A percentile compares a stretch with the other conserved stretches of the same genome.
These are phyloP conservation scores for Saturnispora bothae DNA, from an alignment of 805 yeast species.

Conservation along the genomic window DNA sequence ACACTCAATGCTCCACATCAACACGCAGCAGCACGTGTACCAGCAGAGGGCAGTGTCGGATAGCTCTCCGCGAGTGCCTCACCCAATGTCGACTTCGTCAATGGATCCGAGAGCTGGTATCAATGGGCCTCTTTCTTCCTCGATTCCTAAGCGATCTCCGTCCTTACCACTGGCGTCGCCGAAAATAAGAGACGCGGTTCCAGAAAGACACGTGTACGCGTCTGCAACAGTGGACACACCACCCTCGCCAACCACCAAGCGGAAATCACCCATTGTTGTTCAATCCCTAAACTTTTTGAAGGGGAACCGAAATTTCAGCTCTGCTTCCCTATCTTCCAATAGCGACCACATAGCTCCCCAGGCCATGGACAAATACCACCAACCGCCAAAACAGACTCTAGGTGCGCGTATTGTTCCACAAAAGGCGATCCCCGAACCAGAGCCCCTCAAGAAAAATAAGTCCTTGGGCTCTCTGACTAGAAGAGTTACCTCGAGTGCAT, in stretches of 20 bases:
- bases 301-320: constrained; percentile 20
- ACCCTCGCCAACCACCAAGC: constrained; percentile 5
- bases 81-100: too few species aligned
- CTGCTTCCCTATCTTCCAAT: constrained; percentile 14
- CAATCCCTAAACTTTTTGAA: constrained; percentile 30
- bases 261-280: constrained; percentile 28
- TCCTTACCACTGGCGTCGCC: constrained; percentile 17
- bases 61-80: too few species aligned
- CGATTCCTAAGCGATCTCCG: constrained; percentile 13
- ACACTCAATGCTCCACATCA: too few species aligned
- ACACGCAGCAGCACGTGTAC: too few species aligned
- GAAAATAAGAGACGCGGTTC: constrained; percentile 17
- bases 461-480: constrained; percentile 35
- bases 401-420: constrained; percentile 39
- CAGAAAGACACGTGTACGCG: constrained; percentile 9
- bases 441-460: constrained; percentile 30
- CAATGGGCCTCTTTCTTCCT: not conserved
- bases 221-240: not conserved
- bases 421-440: constrained; percentile 21
- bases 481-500: constrained; percentile 28
- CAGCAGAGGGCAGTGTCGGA: too few species aligned
- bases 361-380: constrained; percentile 26
- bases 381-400: constrained; percentile 25
- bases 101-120: too few species aligned
- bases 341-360: not conserved